Conservation (phyloP, 305 asterid genomes). For the Withania somnifera region DNA sequence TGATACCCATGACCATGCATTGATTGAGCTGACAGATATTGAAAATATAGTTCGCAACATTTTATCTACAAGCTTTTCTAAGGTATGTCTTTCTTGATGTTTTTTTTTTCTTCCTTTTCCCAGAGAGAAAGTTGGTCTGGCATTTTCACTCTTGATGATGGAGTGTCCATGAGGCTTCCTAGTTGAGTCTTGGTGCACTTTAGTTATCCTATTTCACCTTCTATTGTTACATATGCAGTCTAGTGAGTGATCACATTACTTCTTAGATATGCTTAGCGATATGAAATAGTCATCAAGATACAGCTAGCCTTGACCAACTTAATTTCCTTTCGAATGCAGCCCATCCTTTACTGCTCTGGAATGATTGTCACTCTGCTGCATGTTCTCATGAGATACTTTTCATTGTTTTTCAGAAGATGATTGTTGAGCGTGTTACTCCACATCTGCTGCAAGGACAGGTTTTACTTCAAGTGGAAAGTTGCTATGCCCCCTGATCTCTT, state of each 20-base stretch:
- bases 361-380: not conserved
- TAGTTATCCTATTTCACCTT: not conserved
- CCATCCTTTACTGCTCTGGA: not conserved
- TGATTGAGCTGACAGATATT: constrained; percentile 29
- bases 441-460: constrained; percentile 74
- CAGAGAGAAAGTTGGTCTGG: not conserved
- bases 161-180: not conserved
- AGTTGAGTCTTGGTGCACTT: not conserved
- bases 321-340: not conserved
- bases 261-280: not conserved
- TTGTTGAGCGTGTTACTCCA: constrained; percentile 55
- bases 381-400: not conserved
- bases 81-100: constrained; percentile 26
- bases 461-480: constrained; percentile 72
- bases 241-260: not conserved
- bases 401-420: constrained; percentile 51
- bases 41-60: constrained; percentile 44
- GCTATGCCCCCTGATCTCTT: constrained; percentile 62
- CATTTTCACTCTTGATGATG: not conserved
- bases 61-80: constrained; percentile 52
- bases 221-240: not conserved
- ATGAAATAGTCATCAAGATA: not conserved
- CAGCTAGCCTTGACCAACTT: not conserved
- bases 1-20: constrained; percentile 9
- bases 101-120: not conserved